Percentiles rank a stretch among this genome's conserved stretches.
Evolutionary conservation across 495 filamentous ascomycete genomes (phyloP).

Genomic region (Xylaria bambusicola): DNA sequence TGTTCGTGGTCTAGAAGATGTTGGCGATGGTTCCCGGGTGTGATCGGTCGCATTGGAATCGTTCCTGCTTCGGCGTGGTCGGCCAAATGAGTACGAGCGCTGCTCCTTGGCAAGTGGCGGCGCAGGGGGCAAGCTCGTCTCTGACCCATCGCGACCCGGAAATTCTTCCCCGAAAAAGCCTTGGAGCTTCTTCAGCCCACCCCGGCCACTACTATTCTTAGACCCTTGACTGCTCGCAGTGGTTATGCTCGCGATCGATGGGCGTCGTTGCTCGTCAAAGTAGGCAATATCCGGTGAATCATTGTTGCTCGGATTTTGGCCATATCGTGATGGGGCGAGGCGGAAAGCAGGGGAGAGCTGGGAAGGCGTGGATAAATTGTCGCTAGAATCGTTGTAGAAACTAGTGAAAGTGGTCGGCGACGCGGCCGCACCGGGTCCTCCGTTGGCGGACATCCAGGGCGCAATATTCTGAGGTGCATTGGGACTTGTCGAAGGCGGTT

Average conservation of each 20-base stretch:
- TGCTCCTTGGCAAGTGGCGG: constrained; percentile 50
- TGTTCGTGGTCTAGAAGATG: constrained; percentile 70
- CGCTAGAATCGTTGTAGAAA: constrained; percentile 69
- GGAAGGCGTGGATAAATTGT: constrained; percentile 56
- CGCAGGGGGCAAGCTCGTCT: constrained; percentile 65
- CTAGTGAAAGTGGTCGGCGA: constrained; percentile 40
- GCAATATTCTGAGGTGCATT: constrained; percentile 42
- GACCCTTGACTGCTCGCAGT: constrained; percentile 91
- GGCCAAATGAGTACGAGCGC: constrained; percentile 60
- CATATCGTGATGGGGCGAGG: constrained; percentile 59
- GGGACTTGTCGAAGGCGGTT: constrained; percentile 53
- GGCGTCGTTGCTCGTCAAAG: constrained; percentile 74
- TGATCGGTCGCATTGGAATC: constrained; percentile 69
- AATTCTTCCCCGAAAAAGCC: constrained; percentile 90
- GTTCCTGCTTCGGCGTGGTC: constrained; percentile 66
- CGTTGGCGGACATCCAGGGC: constrained; percentile 50
- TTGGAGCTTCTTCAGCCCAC: constrained; percentile 72
- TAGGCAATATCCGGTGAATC: constrained; percentile 69
- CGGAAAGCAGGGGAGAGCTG: constrained; percentile 70
- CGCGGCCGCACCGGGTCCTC: constrained; percentile 35
- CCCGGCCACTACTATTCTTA: constrained; percentile 67
- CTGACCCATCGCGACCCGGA: constrained; percentile 66
- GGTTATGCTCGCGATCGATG: constrained; percentile 81
- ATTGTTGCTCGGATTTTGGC: constrained; percentile 50
- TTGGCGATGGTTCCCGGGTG: constrained; percentile 65